phyloP scores from a whole-genome alignment of 1,139 yeast species.

The Geotrichum armillariae region DNA sequence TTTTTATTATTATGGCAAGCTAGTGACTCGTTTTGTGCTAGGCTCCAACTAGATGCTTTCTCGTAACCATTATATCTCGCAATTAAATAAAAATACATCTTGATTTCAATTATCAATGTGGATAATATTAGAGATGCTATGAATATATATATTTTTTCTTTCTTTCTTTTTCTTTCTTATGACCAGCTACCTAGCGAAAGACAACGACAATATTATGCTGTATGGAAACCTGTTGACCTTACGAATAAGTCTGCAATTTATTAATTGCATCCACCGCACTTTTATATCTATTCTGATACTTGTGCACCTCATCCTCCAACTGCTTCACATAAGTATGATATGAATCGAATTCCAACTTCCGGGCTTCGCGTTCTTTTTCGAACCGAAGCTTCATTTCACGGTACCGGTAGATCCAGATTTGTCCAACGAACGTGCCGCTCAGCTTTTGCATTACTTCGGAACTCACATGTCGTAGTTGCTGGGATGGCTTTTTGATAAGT shows the following conservation, averaged over 20 bases:
- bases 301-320: conserved; percentile 23
- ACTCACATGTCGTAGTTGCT: conserved; percentile 6
- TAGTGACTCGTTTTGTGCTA: too few relatives aligned
- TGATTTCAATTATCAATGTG: too few relatives aligned
- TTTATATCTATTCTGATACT: conserved; percentile 12
- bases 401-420: conserved; percentile 22
- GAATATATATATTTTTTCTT: too few relatives aligned
- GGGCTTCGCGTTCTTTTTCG: conserved; percentile 26
- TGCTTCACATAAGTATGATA: conserved; percentile 24
- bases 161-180: too few relatives aligned
- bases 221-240: too few relatives aligned
- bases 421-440: conserved; percentile 16
- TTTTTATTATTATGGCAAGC: too few relatives aligned
- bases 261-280: conserved; percentile 14
- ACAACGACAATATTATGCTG: too few relatives aligned
- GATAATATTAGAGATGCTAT: too few relatives aligned
- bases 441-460: conserved; percentile 11
- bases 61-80: too few relatives aligned
- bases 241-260: conserved; percentile 4
- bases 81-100: too few relatives aligned
- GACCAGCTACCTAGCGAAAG: too few relatives aligned
- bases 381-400: conserved; percentile 29
- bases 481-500: background rate
- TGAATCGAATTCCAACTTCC: conserved; percentile 25
- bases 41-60: too few relatives aligned